A percentile compares a stretch with the other conserved stretches of the same genome.
Conservation (phyloP, 1,139 yeast genomes). For the Diutina pseudorugosa region DNA sequence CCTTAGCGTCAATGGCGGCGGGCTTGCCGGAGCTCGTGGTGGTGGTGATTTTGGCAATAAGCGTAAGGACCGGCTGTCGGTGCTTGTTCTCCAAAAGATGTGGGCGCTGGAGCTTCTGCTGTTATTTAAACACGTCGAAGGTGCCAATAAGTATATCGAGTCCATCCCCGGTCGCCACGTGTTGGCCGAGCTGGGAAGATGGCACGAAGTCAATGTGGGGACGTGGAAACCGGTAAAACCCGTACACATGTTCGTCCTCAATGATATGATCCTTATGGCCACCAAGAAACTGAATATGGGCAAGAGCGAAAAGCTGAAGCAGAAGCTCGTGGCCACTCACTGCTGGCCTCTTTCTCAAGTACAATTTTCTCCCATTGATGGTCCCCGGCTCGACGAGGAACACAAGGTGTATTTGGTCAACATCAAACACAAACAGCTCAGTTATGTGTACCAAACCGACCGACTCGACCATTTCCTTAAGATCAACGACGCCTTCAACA, state of each 20-base stretch:
- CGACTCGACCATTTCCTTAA: slow-evolving; percentile 46
- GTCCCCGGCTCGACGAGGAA: slow-evolving; percentile 13
- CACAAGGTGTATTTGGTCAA: slow-evolving; percentile 30
- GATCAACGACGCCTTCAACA: slow-evolving; percentile 45
- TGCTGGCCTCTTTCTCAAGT: slow-evolving; percentile 70
- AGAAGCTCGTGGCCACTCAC: slow-evolving; percentile 55
- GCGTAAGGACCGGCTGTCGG: slow-evolving; percentile 46
- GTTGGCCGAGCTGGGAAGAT: slow-evolving; percentile 66
- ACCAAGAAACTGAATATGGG: slow-evolving; percentile 38
- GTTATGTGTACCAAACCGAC: slow-evolving; percentile 57
- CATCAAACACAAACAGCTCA: slow-evolving; percentile 33
- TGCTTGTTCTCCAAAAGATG: slow-evolving; percentile 61
- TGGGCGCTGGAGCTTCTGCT: slow-evolving; percentile 71
- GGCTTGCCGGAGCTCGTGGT: not conserved
- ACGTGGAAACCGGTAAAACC: slow-evolving; percentile 77
- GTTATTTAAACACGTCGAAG: slow-evolving; percentile 76
- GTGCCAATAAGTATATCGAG: slow-evolving; percentile 74
- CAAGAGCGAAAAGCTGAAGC: slow-evolving; percentile 8
- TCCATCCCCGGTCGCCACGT: slow-evolving; percentile 76
- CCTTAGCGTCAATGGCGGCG: not conserved
- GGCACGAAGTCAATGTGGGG: slow-evolving; percentile 82
- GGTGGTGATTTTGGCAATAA: slow-evolving; percentile 11
- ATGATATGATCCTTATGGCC: slow-evolving; percentile 70
- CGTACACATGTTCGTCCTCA: slow-evolving; percentile 63
- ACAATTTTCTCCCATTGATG: slow-evolving; percentile 28